These are phyloP conservation scores for Paspalum notatum DNA, from an alignment of 176 grass and related monocot species.

Conservation along the genomic window DNA sequence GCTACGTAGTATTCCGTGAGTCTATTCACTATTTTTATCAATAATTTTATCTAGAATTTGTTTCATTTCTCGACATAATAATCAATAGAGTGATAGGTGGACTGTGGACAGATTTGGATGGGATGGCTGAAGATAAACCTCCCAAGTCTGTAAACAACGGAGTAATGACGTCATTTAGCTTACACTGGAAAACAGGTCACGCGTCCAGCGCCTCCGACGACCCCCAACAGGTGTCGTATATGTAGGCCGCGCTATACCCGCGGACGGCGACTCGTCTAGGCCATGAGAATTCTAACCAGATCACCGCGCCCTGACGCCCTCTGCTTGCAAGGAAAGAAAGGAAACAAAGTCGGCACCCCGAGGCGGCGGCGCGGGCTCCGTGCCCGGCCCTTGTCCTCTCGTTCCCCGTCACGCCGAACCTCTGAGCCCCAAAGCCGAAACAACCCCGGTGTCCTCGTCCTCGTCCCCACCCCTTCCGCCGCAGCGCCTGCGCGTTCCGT, in stretches of 20 bases:
- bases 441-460: too few relatives aligned
- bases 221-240: neutral
- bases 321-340: constrained; percentile 42
- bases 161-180: neutral
- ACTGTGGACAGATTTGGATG: too few relatives aligned
- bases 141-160: too few relatives aligned
- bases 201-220: neutral
- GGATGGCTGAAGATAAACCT: too few relatives aligned
- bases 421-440: neutral
- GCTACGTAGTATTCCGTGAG: too few relatives aligned
- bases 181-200: neutral
- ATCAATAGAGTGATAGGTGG: too few relatives aligned
- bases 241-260: neutral
- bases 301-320: neutral
- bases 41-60: too few relatives aligned
- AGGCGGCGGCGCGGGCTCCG: constrained; percentile 30
- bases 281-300: constrained; percentile 6
- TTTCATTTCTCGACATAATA: too few relatives aligned
- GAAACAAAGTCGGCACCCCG: neutral
- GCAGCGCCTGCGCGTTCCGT: constrained; percentile 16
- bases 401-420: constrained; percentile 36
- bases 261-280: neutral
- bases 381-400: neutral
- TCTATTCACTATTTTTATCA: too few relatives aligned
- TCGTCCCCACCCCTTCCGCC: neutral